Evolutionary conservation across 805 yeast genomes (phyloP).

Genomic region (Teunomyces pallodes): DNA sequence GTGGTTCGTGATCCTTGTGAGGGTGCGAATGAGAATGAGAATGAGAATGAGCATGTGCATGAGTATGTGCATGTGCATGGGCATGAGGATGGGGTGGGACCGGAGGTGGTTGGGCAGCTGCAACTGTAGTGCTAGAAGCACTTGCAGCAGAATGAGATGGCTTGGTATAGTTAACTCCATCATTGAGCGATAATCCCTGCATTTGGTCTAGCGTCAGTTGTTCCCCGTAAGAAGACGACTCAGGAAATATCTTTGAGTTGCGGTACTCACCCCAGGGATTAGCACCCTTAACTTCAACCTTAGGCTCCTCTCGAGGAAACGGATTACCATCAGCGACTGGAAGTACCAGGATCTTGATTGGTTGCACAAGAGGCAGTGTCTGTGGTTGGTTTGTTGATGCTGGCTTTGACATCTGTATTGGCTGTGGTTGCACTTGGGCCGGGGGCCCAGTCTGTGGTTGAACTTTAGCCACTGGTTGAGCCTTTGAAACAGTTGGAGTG

Average conservation of each 20-base stretch:
- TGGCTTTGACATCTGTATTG: background rate
- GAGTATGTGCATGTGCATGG: background rate
- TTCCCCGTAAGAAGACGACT: conserved; percentile 1
- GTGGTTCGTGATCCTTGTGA: conserved; percentile 7
- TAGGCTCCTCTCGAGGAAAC: conserved; percentile 7
- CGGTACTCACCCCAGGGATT: conserved; percentile 38
- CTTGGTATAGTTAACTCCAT: background rate
- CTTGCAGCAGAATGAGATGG: too few relatives aligned
- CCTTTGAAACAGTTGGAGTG: background rate
- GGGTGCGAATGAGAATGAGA: background rate
- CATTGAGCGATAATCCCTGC: conserved; percentile 5
- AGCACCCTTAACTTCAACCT: conserved; percentile 12
- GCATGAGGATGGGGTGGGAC: background rate
- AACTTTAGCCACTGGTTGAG: background rate
- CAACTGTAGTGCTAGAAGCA: too few relatives aligned
- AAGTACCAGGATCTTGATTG: background rate
- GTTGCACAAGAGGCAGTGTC: background rate
- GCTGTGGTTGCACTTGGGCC: background rate
- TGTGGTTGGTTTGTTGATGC: background rate
- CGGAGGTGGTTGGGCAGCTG: background rate
- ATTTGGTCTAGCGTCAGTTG: conserved; percentile 4
- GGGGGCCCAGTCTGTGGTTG: background rate
- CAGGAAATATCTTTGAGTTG: background rate
- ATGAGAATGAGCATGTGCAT: too few relatives aligned
- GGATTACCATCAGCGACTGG: conserved; percentile 2